These are phyloP conservation scores for Dactylonectria estremocensis DNA, from an alignment of 2,329 filamentous ascomycete species.

Conservation along the genomic window DNA sequence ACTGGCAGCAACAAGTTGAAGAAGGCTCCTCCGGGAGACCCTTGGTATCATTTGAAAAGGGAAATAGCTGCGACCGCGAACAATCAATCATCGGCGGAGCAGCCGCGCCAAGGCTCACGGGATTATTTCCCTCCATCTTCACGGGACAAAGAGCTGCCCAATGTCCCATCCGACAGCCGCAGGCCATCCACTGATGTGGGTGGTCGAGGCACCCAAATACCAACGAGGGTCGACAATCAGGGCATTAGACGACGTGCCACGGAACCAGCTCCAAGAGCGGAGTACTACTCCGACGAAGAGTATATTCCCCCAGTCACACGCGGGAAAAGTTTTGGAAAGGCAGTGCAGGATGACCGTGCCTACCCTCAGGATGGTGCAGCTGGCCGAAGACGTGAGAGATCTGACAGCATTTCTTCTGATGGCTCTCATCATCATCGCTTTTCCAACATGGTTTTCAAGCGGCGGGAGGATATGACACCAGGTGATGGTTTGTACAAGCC, in stretches of 20 bases:
- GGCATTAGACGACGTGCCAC: constrained; percentile 50
- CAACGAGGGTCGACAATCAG: constrained; percentile 41
- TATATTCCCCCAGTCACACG: constrained; percentile 44
- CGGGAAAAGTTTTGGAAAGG: constrained; percentile 36
- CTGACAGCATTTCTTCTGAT: constrained; percentile 50
- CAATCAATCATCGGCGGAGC: constrained; percentile 11
- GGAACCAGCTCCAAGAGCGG: constrained; percentile 48
- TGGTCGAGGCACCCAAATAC: constrained; percentile 21
- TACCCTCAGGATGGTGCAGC: constrained; percentile 37
- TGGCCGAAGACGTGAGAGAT: constrained; percentile 46
- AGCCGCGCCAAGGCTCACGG: constrained; percentile 1
- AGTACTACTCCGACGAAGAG: constrained; percentile 49
- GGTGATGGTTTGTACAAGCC: constrained; percentile 72
- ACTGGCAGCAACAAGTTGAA: constrained; percentile 72
- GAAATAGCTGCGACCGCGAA: constrained; percentile 16
- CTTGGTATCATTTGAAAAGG: constrained; percentile 54
- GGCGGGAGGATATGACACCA: constrained; percentile 60
- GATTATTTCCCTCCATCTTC: constrained; percentile 36
- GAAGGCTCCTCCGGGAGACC: constrained; percentile 71
- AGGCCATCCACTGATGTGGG: constrained; percentile 37
- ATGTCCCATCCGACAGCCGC: constrained; percentile 41
- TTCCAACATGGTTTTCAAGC: constrained; percentile 61
- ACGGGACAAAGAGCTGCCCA: constrained; percentile 54
- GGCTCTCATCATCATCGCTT: constrained; percentile 55
- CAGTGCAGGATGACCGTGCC: constrained; percentile 20